These are phyloP conservation scores for Podosphaera leucotricha DNA, from an alignment of 2,329 filamentous ascomycete genomes.

Conservation along the genomic window DNA sequence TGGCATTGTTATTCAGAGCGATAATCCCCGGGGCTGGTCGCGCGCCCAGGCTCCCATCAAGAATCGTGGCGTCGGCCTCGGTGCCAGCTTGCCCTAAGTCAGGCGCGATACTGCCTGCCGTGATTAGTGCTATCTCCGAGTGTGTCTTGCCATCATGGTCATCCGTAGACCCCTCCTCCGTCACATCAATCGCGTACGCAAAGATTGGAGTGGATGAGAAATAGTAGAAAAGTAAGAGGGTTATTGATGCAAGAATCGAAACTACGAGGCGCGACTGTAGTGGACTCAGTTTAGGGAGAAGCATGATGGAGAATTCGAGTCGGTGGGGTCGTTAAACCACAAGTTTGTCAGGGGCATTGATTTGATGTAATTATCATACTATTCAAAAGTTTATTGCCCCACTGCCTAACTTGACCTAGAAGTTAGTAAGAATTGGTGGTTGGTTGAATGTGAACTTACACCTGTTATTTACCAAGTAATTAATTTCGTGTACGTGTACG, in stretches of 20 bases:
- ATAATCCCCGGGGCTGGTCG: conserved; percentile 26
- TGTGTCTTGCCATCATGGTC: conserved; percentile 23
- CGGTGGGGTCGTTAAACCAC: not conserved
- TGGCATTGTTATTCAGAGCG: conserved; percentile 39
- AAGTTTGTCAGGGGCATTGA: not conserved
- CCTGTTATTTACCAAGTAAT: too few species aligned
- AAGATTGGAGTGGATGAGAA: conserved; percentile 33
- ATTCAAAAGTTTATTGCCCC: not conserved
- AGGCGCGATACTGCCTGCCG: conserved; percentile 13
- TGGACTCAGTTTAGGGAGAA: conserved; percentile 30
- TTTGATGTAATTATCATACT: not conserved
- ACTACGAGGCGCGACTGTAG: conserved; percentile 50
- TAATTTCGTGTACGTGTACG: too few species aligned
- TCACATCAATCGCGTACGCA: conserved; percentile 36
- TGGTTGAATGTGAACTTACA: too few species aligned
- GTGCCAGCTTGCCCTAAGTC: conserved; percentile 21
- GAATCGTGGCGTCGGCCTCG: conserved; percentile 34
- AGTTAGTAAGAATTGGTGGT: too few species aligned
- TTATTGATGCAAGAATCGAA: conserved; percentile 34
- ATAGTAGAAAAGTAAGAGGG: conserved; percentile 37
- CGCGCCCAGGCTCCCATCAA: conserved; percentile 39
- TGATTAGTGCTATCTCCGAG: conserved; percentile 11
- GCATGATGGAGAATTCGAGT: conserved; percentile 9
- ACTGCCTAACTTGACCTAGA: too few species aligned
- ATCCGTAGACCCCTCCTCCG: conserved; percentile 20